These are phyloP conservation scores for Euphorbia schlechtendalii DNA, from an alignment of 441 rosid species.

Conservation along the genomic window DNA sequence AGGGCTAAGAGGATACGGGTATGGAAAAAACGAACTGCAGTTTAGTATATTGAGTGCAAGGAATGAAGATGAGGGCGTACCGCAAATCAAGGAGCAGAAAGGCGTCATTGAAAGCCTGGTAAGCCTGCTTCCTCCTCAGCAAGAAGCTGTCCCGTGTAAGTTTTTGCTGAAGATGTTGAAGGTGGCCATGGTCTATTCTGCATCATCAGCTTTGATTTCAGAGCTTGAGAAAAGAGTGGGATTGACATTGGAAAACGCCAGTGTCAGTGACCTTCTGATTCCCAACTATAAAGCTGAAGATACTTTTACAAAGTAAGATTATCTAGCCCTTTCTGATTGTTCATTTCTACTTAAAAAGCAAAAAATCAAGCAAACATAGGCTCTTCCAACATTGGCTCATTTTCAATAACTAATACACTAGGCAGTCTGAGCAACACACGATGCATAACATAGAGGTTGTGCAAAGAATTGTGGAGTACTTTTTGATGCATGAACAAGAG, in stretches of 20 bases:
- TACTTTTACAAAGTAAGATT: constrained; percentile 40
- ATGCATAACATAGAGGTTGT: constrained; percentile 64
- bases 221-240: constrained; percentile 75
- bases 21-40: constrained; percentile 53
- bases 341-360: no score
- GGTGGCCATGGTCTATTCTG: constrained; percentile 56
- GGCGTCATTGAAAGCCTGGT: constrained; percentile 59
- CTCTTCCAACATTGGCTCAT: constrained; percentile 5
- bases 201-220: constrained; percentile 61
- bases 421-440: constrained; percentile 44
- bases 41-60: constrained; percentile 38
- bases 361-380: no score
- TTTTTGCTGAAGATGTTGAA: constrained; percentile 63
- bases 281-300: constrained; percentile 56
- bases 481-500: constrained; percentile 68
- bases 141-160: constrained; percentile 55
- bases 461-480: constrained; percentile 66
- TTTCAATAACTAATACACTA: constrained; percentile 24
- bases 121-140: constrained; percentile 58
- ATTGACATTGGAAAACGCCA: constrained; percentile 52
- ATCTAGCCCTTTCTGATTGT: constrained; percentile 12
- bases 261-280: constrained; percentile 65
- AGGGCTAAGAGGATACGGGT: constrained; percentile 56
- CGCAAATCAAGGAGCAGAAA: constrained; percentile 42
- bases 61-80: constrained; percentile 34